phyloP scores from a whole-genome alignment of 352 stramenopile species.

The Phytopythium oedochilum region DNA sequence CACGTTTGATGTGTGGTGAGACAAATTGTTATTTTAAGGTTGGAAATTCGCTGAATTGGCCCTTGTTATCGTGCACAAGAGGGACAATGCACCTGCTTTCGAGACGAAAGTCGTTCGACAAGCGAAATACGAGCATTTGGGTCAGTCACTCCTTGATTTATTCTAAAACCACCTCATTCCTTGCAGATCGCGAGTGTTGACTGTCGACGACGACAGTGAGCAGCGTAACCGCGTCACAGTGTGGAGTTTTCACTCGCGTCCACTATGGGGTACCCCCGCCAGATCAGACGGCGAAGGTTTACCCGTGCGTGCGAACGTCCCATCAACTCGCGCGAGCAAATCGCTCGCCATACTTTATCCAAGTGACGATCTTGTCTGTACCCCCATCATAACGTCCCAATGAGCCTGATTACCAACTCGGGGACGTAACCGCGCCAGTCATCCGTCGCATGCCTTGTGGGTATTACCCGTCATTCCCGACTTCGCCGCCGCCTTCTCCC shows the following conservation, averaged over 20 bases:
- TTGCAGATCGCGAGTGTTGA: conserved; percentile 1
- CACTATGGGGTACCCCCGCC: too few relatives aligned
- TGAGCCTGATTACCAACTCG: background rate
- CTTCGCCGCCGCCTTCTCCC: conserved; percentile 1
- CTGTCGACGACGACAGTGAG: background rate
- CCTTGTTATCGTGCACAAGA: too few relatives aligned
- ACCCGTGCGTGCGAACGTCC: background rate
- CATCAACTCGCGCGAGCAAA: background rate
- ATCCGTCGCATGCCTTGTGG: conserved; percentile 6
- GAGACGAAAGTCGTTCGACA: background rate
- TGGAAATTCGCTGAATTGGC: too few relatives aligned
- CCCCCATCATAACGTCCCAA: too few relatives aligned
- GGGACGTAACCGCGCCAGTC: background rate
- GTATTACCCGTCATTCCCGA: too few relatives aligned
- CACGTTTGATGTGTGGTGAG: background rate
- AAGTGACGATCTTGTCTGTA: too few relatives aligned
- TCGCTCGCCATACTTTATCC: background rate
- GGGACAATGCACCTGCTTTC: background rate
- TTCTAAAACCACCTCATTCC: too few relatives aligned
- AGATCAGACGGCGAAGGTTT: background rate
- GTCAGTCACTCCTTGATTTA: too few relatives aligned
- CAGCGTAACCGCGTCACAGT: too few relatives aligned
- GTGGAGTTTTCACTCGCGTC: background rate
- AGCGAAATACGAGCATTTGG: background rate
- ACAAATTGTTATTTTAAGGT: background rate